Evolutionary conservation across 306 rosid species (phyloP).

Genomic region (Hippophae gyantsensis): DNA sequence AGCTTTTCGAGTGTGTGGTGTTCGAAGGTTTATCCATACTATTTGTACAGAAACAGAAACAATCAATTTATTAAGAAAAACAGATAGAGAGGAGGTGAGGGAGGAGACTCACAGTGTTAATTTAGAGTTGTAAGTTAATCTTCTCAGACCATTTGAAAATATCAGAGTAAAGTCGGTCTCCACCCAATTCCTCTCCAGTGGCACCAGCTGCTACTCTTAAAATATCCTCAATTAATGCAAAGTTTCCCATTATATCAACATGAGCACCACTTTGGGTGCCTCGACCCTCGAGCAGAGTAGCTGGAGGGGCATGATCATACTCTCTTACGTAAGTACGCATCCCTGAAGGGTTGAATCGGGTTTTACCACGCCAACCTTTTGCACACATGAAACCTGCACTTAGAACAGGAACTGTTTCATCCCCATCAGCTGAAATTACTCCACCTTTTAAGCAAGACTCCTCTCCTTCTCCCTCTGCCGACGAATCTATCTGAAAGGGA

Average conservation of each 20-base stretch:
- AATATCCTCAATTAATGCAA: conserved; percentile 71
- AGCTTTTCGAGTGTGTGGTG: too few species aligned
- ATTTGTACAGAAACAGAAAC: too few species aligned
- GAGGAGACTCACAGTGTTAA: background rate
- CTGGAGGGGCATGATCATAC: conserved; percentile 78
- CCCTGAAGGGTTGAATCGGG: conserved; percentile 75
- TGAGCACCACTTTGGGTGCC: conserved; percentile 86
- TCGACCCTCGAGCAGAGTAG: conserved; percentile 78
- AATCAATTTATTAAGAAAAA: too few species aligned
- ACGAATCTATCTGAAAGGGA: conserved; percentile 75
- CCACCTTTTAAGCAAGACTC: conserved; percentile 60
- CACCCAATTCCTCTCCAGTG: conserved; percentile 64
- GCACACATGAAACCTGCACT: conserved; percentile 86
- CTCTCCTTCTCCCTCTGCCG: conserved; percentile 50
- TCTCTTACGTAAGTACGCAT: conserved; percentile 55
- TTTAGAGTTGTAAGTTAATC: conserved; percentile 43
- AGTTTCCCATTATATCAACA: conserved; percentile 80
- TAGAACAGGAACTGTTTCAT: conserved; percentile 78
- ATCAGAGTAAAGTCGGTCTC: conserved; percentile 59
- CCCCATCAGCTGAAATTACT: conserved; percentile 54
- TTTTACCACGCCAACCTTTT: conserved; percentile 74
- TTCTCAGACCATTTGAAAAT: conserved; percentile 61
- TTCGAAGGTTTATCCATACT: too few species aligned
- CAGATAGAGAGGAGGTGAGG: too few species aligned
- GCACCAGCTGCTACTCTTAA: conserved; percentile 79